Conservation (phyloP, 164 flowering plant genomes). For the Vitis vinifera region ASM3070453v1 NC_081808.1:2126001-2126500, state of each 20-base stretch:
- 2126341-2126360: too few species aligned
- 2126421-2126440: too few species aligned
- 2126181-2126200: constrained; percentile 40
- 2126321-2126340: too few species aligned
- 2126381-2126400: too few species aligned
- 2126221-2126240: not conserved
- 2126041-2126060: not conserved
- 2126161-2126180: constrained; percentile 49
- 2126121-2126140: constrained; percentile 58
- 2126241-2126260: not conserved
- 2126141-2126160: constrained; percentile 57
- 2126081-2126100: constrained; percentile 43
- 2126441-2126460: not conserved
- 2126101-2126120: constrained; percentile 71
- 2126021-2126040: too few species aligned
- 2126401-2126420: too few species aligned
- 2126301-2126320: too few species aligned
- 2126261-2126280: too few species aligned
- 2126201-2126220: not conserved
- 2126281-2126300: too few species aligned
- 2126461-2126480: too few species aligned
- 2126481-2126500: not conserved
- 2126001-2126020: too few species aligned
- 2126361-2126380: too few species aligned
- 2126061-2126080: constrained; percentile 20